phyloP scores from a whole-genome alignment of 352 stramenopile species.

The Halophytophthora batemanensis region DNA sequence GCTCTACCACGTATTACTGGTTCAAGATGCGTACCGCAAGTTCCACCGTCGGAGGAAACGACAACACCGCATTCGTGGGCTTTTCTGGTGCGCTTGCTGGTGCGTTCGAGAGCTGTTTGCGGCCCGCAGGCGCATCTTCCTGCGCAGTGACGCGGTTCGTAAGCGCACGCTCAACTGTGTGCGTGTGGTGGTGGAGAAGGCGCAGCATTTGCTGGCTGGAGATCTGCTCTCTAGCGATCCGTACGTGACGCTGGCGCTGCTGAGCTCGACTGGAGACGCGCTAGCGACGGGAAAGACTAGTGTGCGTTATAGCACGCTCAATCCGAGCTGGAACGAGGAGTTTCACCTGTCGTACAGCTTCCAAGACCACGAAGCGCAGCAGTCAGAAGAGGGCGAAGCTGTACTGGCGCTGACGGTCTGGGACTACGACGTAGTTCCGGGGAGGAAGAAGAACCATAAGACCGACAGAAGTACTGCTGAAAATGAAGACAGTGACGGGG shows the following conservation, averaged over 20 bases:
- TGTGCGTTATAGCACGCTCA: constrained; percentile 46
- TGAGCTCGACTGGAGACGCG: constrained; percentile 16
- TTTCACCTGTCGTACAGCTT: constrained; percentile 59
- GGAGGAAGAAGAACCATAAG: not conserved
- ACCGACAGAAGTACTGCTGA: not conserved
- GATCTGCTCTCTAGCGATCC: constrained; percentile 66
- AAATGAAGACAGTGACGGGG: constrained; percentile 5
- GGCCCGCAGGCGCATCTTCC: constrained; percentile 20
- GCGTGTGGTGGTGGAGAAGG: constrained; percentile 51
- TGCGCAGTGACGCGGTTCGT: constrained; percentile 21
- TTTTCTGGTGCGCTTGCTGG: constrained; percentile 30
- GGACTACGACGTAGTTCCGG: constrained; percentile 40
- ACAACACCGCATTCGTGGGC: constrained; percentile 25
- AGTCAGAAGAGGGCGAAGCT: constrained; percentile 5
- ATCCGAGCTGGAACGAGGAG: constrained; percentile 74
- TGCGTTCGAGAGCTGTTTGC: constrained; percentile 20
- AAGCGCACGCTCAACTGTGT: constrained; percentile 53
- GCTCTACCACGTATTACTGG: constrained; percentile 64
- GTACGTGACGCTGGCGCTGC: constrained; percentile 45
- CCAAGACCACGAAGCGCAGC: constrained; percentile 16
- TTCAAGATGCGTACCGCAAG: constrained; percentile 62
- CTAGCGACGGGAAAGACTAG: constrained; percentile 45
- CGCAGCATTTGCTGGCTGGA: constrained; percentile 38
- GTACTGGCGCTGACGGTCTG: constrained; percentile 23
- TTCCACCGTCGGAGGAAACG: constrained; percentile 19